Evolutionary conservation across 768 basidiomycete genomes (phyloP).

Genomic region (Leucosporidium scottii): DNA sequence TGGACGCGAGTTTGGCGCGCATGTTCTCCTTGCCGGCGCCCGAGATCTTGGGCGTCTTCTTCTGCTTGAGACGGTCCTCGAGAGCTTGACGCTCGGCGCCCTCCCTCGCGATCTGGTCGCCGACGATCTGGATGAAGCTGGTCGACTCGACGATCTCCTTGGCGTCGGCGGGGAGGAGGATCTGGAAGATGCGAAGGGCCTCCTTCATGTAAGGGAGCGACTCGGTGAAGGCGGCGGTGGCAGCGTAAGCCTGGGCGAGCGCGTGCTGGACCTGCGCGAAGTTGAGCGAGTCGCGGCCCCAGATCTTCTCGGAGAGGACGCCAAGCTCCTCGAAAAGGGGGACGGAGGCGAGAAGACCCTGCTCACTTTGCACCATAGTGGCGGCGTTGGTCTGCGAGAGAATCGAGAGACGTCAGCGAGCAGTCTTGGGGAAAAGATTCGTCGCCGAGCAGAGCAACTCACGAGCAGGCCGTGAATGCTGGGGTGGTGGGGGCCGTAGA

Average conservation of each 20-base stretch:
- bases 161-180: constrained; percentile 41
- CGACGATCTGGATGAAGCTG: constrained; percentile 41
- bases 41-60: constrained; percentile 22
- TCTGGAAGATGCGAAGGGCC: constrained; percentile 40
- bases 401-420: not conserved
- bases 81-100: constrained; percentile 37
- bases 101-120: constrained; percentile 39
- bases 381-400: constrained; percentile 40
- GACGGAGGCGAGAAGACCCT: constrained; percentile 37
- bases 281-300: constrained; percentile 42
- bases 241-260: constrained; percentile 45
- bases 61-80: constrained; percentile 33
- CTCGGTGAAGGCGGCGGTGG: constrained; percentile 40
- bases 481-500: constrained; percentile 45
- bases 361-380: constrained; percentile 39
- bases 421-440: not conserved
- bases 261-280: constrained; percentile 42
- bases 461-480: constrained; percentile 43
- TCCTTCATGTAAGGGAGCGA: constrained; percentile 39
- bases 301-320: constrained; percentile 37
- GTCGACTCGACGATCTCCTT: constrained; percentile 42
- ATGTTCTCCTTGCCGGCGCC: constrained; percentile 10
- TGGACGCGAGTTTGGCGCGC: constrained; percentile 7
- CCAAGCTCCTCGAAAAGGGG: constrained; percentile 39
- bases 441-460: constrained; percentile 19